Percentiles rank a stretch among this genome's conserved stretches.
phyloP scores from a whole-genome alignment of 1,284 basidiomycete genomes.

The Leccinum subrobustum region DNA sequence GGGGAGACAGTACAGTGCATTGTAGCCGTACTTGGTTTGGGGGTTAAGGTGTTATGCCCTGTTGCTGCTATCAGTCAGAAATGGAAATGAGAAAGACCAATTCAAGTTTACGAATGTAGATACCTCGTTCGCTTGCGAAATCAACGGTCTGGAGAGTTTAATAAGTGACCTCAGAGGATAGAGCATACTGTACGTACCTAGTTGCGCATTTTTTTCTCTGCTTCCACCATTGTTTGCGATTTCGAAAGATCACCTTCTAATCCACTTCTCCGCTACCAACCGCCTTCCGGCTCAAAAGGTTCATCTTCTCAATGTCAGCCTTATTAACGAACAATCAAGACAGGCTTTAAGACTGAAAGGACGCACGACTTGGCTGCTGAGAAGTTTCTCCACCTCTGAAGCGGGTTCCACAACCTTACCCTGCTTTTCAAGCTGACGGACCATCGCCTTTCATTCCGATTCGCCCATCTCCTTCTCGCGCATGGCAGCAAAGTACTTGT shows the following conservation, averaged over 20 bases:
- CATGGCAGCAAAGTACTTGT: slow-evolving; percentile 92
- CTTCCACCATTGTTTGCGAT: slow-evolving; percentile 36
- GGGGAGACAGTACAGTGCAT: neutral
- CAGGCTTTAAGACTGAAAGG: neutral
- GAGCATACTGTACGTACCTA: slow-evolving; percentile 23
- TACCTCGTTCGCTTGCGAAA: slow-evolving; percentile 27
- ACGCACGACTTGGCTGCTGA: slow-evolving; percentile 58
- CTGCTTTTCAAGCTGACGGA: slow-evolving; percentile 75
- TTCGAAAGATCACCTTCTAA: slow-evolving; percentile 34
- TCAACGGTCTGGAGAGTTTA: slow-evolving; percentile 18
- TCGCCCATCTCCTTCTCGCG: slow-evolving; percentile 85
- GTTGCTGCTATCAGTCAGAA: neutral
- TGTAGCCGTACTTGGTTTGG: neutral
- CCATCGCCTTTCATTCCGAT: slow-evolving; percentile 69
- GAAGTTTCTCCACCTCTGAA: slow-evolving; percentile 62
- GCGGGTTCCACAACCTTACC: slow-evolving; percentile 72
- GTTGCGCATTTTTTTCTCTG: slow-evolving; percentile 37
- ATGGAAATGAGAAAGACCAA: neutral
- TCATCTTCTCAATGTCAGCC: slow-evolving; percentile 50
- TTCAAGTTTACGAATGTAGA: slow-evolving; percentile 28
- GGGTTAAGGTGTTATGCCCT: neutral
- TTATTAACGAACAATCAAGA: slow-evolving; percentile 24
- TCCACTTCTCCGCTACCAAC: slow-evolving; percentile 43
- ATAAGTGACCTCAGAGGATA: neutral
- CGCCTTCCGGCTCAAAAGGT: slow-evolving; percentile 42